Percentiles rank a stretch among this genome's conserved stretches.
Evolutionary conservation across 148 eudicot genomes (phyloP).

Genomic region (Silene latifolia): DNA sequence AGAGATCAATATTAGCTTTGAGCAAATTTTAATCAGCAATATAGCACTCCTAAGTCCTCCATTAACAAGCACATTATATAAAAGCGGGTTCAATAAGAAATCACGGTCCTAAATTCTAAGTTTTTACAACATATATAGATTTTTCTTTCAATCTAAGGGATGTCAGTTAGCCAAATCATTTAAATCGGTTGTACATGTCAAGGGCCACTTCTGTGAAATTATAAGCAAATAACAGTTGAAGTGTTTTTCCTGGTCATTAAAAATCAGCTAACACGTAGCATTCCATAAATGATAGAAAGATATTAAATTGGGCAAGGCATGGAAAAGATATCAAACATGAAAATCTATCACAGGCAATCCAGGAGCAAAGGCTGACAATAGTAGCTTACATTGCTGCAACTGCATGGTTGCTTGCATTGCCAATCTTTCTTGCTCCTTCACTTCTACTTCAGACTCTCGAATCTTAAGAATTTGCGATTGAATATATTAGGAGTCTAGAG

Average conservation of each 20-base stretch:
- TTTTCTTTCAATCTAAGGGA: background rate
- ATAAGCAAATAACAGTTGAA: background rate
- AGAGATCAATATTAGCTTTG: background rate
- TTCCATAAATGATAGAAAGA: background rate
- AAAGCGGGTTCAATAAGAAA: background rate
- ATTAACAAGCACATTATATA: background rate
- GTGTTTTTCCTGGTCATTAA: background rate
- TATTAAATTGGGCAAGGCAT: background rate
- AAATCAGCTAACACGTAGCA: background rate
- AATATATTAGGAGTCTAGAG: background rate
- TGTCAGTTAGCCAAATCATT: background rate
- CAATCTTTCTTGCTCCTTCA: conserved; percentile 60
- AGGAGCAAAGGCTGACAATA: background rate
- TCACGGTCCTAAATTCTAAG: background rate
- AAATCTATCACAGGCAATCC: conserved; percentile 1
- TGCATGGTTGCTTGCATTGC: conserved; percentile 57
- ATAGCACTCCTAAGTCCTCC: background rate
- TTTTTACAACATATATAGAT: background rate
- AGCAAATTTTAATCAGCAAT: background rate
- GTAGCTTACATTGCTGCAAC: conserved; percentile 54
- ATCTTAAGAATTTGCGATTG: conserved; percentile 38
- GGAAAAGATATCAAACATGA: background rate
- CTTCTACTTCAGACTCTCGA: conserved; percentile 62
- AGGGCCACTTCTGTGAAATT: background rate
- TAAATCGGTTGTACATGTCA: background rate